Evolutionary conservation across 2,329 filamentous ascomycete genomes (phyloP), one percentile per base, ranked within the genome.

Genomic region (Shiraia bambusicola): DNA sequence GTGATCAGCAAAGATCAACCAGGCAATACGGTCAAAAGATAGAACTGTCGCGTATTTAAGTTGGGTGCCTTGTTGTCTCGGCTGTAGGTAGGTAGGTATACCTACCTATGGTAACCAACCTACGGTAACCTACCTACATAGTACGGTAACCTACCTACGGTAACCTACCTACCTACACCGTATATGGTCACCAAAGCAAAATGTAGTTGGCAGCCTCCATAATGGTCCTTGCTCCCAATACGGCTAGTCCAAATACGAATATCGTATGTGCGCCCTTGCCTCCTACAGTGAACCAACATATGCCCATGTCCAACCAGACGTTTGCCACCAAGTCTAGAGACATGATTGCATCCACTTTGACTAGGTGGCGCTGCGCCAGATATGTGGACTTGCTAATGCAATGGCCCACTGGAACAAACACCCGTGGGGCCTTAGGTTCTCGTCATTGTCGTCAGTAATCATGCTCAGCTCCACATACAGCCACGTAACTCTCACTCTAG

Each of bases 181-280:
- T n/a, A n/a, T n/a, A n/a, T n/a, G n/a, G n/a, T n/a, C 36, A 33
- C 38, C 40, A 50, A 44, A 50, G 50, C 33, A 28, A 25, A 24
- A 28, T 44, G 48, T 49, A 54, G 42, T 42, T 53, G 52, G 52
- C 52, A 49, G 47, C 34, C 38, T 45, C 53, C 48, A 47, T 50
- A 56, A 39, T 29, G 52, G 59, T 64, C 55, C 22, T 55, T 64
- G 41, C 49, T 55, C 32, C 42, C 29, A 42, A 50, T 22, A 32
- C 45, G 56, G 58, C 29, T 60, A 58, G 61, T 56, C 42, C 48
- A 47, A 40, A 58, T 51, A 54, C 52, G 43, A 53, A 44, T 39
- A n/a, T 17, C 46, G 39, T 47, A 54, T 47, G 48, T 44, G 46
- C 47, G 45, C 50, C 45, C 45, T 49, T 45, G 46, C 33, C 27